Conservation (phyloP, 345 rosid species). For the Jatropha curcas region DNA sequence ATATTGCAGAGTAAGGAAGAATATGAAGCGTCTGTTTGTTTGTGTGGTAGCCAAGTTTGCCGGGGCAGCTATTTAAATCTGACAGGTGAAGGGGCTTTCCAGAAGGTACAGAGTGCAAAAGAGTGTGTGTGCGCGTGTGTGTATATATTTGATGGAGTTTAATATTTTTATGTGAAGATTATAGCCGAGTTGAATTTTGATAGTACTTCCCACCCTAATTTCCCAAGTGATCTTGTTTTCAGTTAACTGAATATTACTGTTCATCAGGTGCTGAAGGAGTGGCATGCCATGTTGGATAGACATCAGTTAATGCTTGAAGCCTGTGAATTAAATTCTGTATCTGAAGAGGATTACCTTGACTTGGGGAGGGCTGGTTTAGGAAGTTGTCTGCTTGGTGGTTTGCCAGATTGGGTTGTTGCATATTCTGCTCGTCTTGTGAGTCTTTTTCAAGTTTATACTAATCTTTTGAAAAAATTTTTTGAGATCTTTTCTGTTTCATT, state of each 20-base stretch:
- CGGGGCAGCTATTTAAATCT: constrained; percentile 99
- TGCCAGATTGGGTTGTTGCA: constrained; percentile 94
- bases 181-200: not conserved
- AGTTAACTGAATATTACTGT: constrained; percentile 15
- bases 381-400: constrained; percentile 95
- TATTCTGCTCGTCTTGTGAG: constrained; percentile 95
- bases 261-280: constrained; percentile 79
- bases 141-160: not conserved
- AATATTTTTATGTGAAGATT: not conserved
- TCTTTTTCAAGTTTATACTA: constrained; percentile 12
- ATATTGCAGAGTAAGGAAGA: constrained; percentile 93
- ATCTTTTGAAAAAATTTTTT: not conserved
- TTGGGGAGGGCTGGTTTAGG: constrained; percentile 97
- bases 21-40: constrained; percentile 98
- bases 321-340: constrained; percentile 72
- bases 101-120: constrained; percentile 54
- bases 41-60: constrained; percentile 99
- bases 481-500: constrained; percentile 10
- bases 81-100: constrained; percentile 99
- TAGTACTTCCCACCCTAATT: not conserved
- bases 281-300: constrained; percentile 90
- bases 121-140: too few species aligned
- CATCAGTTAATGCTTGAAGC: constrained; percentile 89
- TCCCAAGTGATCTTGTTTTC: not conserved
- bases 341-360: constrained; percentile 96